These are phyloP conservation scores for Tolypocladium cylindrosporum DNA, from an alignment of 2,329 filamentous ascomycete genomes.

Conservation along the genomic window DNA sequence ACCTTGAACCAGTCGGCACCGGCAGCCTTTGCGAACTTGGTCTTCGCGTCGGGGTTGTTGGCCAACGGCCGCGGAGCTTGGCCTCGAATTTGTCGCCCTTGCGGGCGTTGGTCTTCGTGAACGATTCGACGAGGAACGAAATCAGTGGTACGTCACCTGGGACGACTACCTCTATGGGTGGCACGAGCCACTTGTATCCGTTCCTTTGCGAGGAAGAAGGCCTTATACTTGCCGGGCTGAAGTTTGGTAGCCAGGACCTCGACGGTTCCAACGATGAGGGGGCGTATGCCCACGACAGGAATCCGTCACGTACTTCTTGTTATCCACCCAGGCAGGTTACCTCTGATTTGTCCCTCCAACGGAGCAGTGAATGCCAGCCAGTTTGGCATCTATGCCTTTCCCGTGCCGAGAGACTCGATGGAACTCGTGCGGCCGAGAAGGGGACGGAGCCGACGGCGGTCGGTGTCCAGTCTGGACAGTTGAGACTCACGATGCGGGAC, in stretches of 20 bases:
- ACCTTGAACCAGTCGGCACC: slow-evolving; percentile 21
- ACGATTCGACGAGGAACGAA: slow-evolving; percentile 17
- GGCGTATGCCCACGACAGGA: slow-evolving; percentile 26
- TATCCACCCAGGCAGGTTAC: not conserved
- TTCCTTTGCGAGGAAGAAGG: slow-evolving; percentile 25
- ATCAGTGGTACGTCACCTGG: slow-evolving; percentile 9
- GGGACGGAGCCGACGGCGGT: not conserved
- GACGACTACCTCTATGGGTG: slow-evolving; percentile 19
- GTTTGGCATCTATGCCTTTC: not conserved
- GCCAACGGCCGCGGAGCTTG: slow-evolving; percentile 18
- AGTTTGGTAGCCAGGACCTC: slow-evolving; percentile 13
- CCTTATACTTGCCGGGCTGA: slow-evolving; percentile 21
- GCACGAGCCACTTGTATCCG: slow-evolving; percentile 25
- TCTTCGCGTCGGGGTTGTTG: slow-evolving; percentile 10
- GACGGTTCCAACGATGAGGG: slow-evolving; percentile 14
- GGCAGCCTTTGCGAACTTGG: slow-evolving; percentile 16
- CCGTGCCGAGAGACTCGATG: not conserved
- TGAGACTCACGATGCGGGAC: not conserved
- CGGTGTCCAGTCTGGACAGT: no score
- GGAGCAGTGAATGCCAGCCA: not conserved
- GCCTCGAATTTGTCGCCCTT: slow-evolving; percentile 21
- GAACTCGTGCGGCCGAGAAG: not conserved
- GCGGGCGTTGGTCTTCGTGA: slow-evolving; percentile 26
- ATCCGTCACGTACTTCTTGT: slow-evolving; percentile 9
- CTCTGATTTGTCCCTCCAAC: not conserved